Evolutionary conservation across 495 filamentous ascomycete species (phyloP).

Genomic region (Tuber indicum): DNA sequence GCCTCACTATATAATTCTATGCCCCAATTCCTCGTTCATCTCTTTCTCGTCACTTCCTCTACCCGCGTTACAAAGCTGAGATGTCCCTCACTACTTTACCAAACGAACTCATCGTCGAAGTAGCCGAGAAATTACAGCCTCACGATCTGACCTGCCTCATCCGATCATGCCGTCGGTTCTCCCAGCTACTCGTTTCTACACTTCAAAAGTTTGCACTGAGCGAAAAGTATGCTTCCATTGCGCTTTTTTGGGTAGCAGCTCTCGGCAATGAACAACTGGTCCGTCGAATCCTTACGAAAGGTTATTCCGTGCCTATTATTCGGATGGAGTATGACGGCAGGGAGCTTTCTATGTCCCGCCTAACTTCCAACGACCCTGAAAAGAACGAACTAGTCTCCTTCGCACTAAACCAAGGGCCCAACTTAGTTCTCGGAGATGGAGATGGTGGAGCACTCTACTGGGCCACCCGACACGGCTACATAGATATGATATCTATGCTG

Average conservation of each 20-base stretch:
- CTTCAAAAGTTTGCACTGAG: not conserved
- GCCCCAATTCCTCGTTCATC: not conserved
- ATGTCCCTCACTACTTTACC: not conserved
- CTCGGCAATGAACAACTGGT: slow-evolving; percentile 6
- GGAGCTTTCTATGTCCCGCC: not conserved
- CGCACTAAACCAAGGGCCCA: not conserved
- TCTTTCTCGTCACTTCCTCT: not conserved
- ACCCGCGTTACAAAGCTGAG: not conserved
- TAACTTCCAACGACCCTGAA: not conserved
- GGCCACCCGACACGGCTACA: slow-evolving; percentile 6
- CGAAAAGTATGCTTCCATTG: not conserved
- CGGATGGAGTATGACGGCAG: not conserved
- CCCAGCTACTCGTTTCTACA: not conserved
- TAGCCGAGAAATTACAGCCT: slow-evolving; percentile 2
- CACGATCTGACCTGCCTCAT: not conserved
- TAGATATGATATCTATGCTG: not conserved
- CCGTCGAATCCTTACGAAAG: not conserved
- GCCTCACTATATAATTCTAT: not conserved
- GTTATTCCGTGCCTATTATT: not conserved
- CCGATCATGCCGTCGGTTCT: not conserved
- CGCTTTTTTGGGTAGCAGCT: slow-evolving; percentile 11
- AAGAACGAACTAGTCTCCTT: not conserved
- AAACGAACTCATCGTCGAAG: not conserved
- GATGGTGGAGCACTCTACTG: slow-evolving; percentile 4
- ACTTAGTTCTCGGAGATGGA: not conserved